Base-by-base conservation (phyloP, 768 basidiomycete species). In the Hirschioporus abietinus region DNA sequence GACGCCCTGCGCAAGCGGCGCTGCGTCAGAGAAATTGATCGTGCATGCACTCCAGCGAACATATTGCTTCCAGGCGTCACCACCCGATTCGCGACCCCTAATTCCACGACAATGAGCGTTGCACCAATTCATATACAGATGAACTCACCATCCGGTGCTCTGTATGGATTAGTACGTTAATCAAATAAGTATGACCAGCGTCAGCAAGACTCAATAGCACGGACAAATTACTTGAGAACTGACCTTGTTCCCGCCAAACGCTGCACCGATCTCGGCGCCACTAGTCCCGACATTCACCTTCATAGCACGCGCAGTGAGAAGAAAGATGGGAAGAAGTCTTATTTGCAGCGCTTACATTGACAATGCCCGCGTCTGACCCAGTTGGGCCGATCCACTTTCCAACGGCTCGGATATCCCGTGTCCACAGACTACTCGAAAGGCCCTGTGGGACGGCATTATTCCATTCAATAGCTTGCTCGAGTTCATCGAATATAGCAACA, bases 61-160 rank as follows among this genome's bases (percentile, higher is more conserved):
- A 71, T 95, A 95, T 76, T 96, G 93, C 76, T 96, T 95, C 96
- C 96, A 99, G n/a, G 96, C 91, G 77, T 98, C 96, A 64, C 96
- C 96, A 52, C 96, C 96, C 7, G 93, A 94, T 80, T 99, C 96
- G 63, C 96, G 88, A 23, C 96, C 96, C 95, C 91, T 91, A 70
- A 72, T 68, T 60, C 67, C 58, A 70, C 67, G 68, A 71, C 35
- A 52, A 73, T 72, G 66, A 63, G 35, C 70, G 69, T 72, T 60
- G 26, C 64, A 66, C 67, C 71, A 36, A 57, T 36, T 42, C 24
- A 30, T 65, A 64, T 70, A 34, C 66, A 66, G 61, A 18, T 66
- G 42, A 60, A 81, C 86, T 77, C 76, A 90, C 89, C 91, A 93
- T 69, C 92, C 92, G 63, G 91, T 93, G 77, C 88, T 92, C 91